Evolutionary conservation across 2,329 filamentous ascomycete genomes (phyloP), one percentile per base, ranked within the genome.

Genomic region (Pseudocercospora ulei): DNA sequence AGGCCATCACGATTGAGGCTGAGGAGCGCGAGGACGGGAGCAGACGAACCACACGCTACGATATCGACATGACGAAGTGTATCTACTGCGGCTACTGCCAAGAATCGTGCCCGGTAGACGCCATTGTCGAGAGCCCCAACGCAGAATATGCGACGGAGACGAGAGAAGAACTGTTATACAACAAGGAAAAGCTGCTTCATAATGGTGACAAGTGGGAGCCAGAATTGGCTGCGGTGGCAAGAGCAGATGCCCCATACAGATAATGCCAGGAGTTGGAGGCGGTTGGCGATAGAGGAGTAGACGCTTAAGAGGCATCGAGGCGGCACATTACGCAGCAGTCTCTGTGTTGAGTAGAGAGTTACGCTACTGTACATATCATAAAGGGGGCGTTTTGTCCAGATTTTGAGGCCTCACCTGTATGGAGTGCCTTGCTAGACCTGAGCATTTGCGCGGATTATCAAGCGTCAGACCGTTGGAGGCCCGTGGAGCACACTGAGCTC

Each of bases 61-160:
- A 98, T 64, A 95, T 98, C 61, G 90, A 98, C 68, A 98, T 98
- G 90, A 96, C 90, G 59, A 98, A 98, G 75, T 98, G 90, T 71
- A 98, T 98, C 67, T 98, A 96, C 77, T 96, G 90, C 65, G 90
- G 90, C 35, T 92, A 93, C 70, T 96, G 90, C 76, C 88, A 95
- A 71, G 90, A 98, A 72, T 93, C 84, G 51, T 98, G 90, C 69
- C 90, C 90, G 28, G 90, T 98, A 39, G 90, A 98, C 67, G 90
- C 90, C 44, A 98, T 84, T 64, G 80, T 84, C 43, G 80, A 83
- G 62, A 74, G 73, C 19, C 77, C 79, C 38, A 83, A 83, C 55
- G 78, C 78, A 34, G 79, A 82, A 63, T 83, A 82, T 54, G 78
- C 79, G 27, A 82, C 77, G 2, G 79, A 82, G 66, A 80, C 77